Conservation (phyloP, 2,329 filamentous ascomycete species). For the Penicillium psychrosexuale region DNA sequence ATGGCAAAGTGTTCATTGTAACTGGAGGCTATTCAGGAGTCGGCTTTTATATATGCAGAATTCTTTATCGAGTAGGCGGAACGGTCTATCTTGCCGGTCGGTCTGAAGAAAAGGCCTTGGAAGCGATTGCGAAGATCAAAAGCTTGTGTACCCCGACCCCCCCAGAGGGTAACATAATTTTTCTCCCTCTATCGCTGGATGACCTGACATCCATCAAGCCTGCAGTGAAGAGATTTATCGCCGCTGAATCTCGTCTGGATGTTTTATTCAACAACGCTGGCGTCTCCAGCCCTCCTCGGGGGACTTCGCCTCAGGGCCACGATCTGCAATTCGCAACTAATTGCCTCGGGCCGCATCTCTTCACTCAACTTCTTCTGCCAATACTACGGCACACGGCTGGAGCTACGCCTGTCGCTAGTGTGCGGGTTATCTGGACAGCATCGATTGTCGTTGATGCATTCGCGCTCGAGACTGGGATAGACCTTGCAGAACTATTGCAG, state of each 20-base stretch:
- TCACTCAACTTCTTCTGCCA: slow-evolving; percentile 38
- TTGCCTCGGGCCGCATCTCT: slow-evolving; percentile 37
- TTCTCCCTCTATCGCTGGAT: slow-evolving; percentile 42
- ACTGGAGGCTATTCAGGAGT: slow-evolving; percentile 26
- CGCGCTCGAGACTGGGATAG: background rate
- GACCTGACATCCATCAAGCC: slow-evolving; percentile 44
- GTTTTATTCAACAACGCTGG: slow-evolving; percentile 47
- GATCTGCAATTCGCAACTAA: slow-evolving; percentile 40
- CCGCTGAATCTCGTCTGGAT: slow-evolving; percentile 41
- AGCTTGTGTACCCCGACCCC: background rate
- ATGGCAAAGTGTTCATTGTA: slow-evolving; percentile 28
- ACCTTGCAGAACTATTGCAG: background rate
- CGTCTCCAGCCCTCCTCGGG: slow-evolving; percentile 30
- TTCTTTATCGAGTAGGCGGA: slow-evolving; percentile 23
- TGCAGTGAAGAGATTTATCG: slow-evolving; percentile 37
- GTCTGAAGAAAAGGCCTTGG: slow-evolving; percentile 28
- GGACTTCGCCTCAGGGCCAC: slow-evolving; percentile 26
- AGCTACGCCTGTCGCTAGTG: background rate
- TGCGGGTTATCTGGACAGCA: slow-evolving; percentile 12
- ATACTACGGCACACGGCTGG: slow-evolving; percentile 2
- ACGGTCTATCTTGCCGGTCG: slow-evolving; percentile 27
- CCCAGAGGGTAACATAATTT: slow-evolving; percentile 13
- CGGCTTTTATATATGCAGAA: slow-evolving; percentile 23
- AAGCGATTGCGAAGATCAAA: slow-evolving; percentile 34
- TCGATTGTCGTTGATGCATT: slow-evolving; percentile 9